Evolutionary conservation across 2,329 filamentous ascomycete species (phyloP).

Genomic region (Nakataea oryzae): DNA sequence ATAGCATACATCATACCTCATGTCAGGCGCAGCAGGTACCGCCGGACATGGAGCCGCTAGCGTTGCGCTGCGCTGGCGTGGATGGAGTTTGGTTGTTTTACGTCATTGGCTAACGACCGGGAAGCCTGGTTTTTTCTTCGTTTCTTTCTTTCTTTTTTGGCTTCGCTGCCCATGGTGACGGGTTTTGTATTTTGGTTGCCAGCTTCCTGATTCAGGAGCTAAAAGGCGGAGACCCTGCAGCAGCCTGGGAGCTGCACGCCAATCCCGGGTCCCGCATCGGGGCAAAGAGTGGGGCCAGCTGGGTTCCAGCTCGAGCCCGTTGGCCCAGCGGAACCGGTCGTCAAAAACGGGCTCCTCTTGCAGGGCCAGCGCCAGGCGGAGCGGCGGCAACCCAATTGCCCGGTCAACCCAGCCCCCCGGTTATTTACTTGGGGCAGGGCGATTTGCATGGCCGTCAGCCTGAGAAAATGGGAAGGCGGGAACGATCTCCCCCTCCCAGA

Average conservation of each 20-base stretch:
- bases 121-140: background rate
- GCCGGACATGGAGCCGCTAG: background rate
- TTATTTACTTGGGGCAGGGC: conserved; percentile 9
- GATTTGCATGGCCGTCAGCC: background rate
- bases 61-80: background rate
- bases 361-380: background rate
- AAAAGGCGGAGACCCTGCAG: background rate
- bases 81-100: background rate
- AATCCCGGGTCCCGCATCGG: background rate
- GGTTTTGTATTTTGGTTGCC: background rate
- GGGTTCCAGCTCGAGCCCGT: background rate
- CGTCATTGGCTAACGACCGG: background rate
- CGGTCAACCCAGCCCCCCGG: conserved; percentile 7
- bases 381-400: conserved; percentile 5
- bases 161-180: background rate
- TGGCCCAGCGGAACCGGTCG: too few relatives aligned
- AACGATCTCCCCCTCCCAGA: background rate
- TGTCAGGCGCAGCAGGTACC: background rate
- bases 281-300: background rate
- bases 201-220: too few relatives aligned
- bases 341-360: too few relatives aligned
- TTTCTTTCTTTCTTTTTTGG: too few relatives aligned
- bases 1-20: too few relatives aligned
- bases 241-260: background rate
- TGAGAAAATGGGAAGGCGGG: background rate